Conservation (phyloP, 225 moss, liverwort and hornwort genomes). For the Physcomitrium patens region DNA sequence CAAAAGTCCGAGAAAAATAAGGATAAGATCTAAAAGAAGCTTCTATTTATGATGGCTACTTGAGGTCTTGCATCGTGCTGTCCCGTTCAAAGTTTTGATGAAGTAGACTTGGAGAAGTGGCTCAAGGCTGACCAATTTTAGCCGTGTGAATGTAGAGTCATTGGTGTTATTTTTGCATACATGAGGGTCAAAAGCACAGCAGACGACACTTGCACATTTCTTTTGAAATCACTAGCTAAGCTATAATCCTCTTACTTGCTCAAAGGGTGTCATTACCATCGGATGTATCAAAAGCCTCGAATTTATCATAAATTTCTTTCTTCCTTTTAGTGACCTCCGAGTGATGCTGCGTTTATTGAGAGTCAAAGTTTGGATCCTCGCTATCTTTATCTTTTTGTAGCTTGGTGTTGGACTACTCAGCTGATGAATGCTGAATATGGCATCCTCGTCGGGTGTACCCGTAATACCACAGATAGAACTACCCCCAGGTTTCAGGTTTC, state of each 20-base stretch:
- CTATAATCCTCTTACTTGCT: slow-evolving; percentile 40
- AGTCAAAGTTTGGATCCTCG: background rate
- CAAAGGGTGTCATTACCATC: slow-evolving; percentile 45
- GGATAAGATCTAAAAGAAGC: slow-evolving; percentile 8
- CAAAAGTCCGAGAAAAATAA: slow-evolving; percentile 18
- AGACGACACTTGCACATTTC: slow-evolving; percentile 21
- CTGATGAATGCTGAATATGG: slow-evolving; percentile 53
- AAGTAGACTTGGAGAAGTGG: slow-evolving; percentile 20
- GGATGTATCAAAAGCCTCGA: slow-evolving; percentile 25
- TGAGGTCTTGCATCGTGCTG: slow-evolving; percentile 3
- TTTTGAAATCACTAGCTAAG: slow-evolving; percentile 33
- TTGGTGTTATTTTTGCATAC: slow-evolving; percentile 13
- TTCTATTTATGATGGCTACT: slow-evolving; percentile 23
- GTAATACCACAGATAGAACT: slow-evolving; percentile 66
- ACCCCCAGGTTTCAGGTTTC: slow-evolving; percentile 94
- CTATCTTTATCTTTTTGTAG: slow-evolving; percentile 2
- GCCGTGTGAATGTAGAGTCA: slow-evolving; percentile 29
- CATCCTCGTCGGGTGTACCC: slow-evolving; percentile 54
- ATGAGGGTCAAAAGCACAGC: slow-evolving; percentile 29
- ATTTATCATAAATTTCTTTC: background rate
- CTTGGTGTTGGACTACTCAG: slow-evolving; percentile 14
- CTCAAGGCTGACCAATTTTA: slow-evolving; percentile 29
- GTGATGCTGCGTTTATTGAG: background rate
- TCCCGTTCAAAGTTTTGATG: slow-evolving; percentile 20
- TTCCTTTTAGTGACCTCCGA: background rate